Base-by-base conservation (phyloP, 768 basidiomycete genomes). In the Lactifluus echinatus region DNA sequence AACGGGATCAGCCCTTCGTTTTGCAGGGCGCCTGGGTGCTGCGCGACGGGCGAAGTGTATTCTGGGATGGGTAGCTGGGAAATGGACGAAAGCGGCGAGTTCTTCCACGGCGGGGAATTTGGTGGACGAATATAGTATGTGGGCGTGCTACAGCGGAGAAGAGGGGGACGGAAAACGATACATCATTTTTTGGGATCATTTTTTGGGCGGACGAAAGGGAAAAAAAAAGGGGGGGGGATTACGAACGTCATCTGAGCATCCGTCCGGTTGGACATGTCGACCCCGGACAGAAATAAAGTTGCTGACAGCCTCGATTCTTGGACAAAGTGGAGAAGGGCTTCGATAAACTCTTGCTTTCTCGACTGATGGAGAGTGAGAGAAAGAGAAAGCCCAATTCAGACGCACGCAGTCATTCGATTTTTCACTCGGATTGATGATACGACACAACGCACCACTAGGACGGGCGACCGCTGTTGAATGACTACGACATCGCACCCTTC, bases 401-500 rank as follows among this genome's bases (percentile, higher is more conserved):
- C n/a, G n/a, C n/a, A n/a, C n/a, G n/a, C n/a, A n/a, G n/a, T n/a
- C n/a, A n/a, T n/a, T n/a, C n/a, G n/a, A n/a, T n/a, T n/a, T n/a
- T n/a, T n/a, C n/a, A n/a, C n/a, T n/a, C n/a, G n/a, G n/a, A n/a
- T n/a, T n/a, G n/a, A n/a, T n/a, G n/a, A n/a, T n/a, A n/a, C n/a
- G n/a, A n/a, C n/a, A n/a, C n/a, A n/a, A 50, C 74, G 36, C 59
- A 87, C 90, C 75, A 88, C 88, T 55, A 92, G 69, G 2, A 81
- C 80, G 15, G 89, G 90, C 19, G 90, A 90, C 56, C 88, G 73
- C 64, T 92, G 89, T 65, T 90, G 90, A 17, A 92, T 68, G 46
- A 89, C 73, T 36, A 80, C 73, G n/a, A 91, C 56, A 44, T 77
- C 68, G 49, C 70, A 62, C 4, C 72, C 74, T 31, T 73, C 66